Percentiles rank a stretch among this genome's conserved stretches.
Conservation (phyloP, 169 alveolate genomes). For the Nephromyces sp. region DNA sequence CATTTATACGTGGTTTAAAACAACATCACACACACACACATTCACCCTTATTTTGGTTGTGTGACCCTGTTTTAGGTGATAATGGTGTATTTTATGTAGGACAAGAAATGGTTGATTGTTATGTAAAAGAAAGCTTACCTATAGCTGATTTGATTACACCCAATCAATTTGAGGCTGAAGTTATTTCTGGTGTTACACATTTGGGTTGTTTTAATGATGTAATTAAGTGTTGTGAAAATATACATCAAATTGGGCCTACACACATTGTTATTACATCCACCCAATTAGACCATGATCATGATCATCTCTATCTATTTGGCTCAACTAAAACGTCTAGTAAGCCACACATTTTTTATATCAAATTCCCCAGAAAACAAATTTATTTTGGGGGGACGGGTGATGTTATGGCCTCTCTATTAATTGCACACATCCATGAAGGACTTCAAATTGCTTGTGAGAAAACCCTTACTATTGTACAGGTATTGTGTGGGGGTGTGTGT, state of each 20-base stretch:
- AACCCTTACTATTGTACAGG: constrained; percentile 2
- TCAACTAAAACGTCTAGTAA: too few relatives aligned
- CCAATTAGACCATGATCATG: neutral
- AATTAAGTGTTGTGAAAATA: neutral
- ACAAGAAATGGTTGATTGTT: constrained; percentile 24
- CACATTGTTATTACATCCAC: constrained; percentile 7
- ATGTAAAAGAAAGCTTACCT: constrained; percentile 32
- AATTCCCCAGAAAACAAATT: neutral
- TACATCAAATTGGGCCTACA: constrained; percentile 17
- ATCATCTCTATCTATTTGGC: neutral
- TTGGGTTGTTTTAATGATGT: neutral
- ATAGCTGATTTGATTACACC: constrained; percentile 44
- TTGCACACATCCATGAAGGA: neutral
- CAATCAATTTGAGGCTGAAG: constrained; percentile 42
- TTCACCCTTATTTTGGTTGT: constrained; percentile 8
- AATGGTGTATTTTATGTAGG: constrained; percentile 38
- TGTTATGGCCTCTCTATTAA: constrained; percentile 6
- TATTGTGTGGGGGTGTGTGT: too few relatives aligned
- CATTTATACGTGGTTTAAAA: neutral
- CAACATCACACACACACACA: neutral
- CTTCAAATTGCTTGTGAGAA: neutral
- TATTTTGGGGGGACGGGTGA: constrained; percentile 16
- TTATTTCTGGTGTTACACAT: constrained; percentile 31
- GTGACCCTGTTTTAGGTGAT: constrained; percentile 56
- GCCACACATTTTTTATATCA: neutral